Percentiles rank a stretch among this genome's conserved stretches.
Conservation (phyloP, 371 early-diverging fungal species). For the Mycotypha africana region DNA sequence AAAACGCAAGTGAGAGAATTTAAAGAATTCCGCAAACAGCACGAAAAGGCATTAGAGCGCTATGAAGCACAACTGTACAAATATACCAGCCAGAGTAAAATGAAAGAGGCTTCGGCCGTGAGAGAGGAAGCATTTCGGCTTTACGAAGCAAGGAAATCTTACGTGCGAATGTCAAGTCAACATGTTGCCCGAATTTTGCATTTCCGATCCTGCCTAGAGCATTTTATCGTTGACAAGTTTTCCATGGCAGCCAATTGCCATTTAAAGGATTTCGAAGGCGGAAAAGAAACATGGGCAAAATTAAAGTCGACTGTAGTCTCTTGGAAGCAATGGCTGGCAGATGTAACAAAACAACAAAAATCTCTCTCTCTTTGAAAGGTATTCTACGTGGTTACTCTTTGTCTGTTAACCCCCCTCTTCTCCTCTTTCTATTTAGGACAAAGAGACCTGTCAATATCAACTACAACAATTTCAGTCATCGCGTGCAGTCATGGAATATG, state of each 20-base stretch:
- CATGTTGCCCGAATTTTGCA: slow-evolving; percentile 40
- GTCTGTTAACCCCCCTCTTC: neutral
- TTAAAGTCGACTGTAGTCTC: slow-evolving; percentile 23
- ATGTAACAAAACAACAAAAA: slow-evolving; percentile 28
- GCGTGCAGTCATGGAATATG: slow-evolving; percentile 20
- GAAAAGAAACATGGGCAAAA: slow-evolving; percentile 29
- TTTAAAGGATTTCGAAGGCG: slow-evolving; percentile 32
- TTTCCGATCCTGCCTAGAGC: slow-evolving; percentile 37
- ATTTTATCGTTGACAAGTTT: slow-evolving; percentile 34
- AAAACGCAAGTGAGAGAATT: slow-evolving; percentile 60
- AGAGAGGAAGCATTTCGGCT: slow-evolving; percentile 68
- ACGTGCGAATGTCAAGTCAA: slow-evolving; percentile 47
- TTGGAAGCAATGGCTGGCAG: slow-evolving; percentile 40
- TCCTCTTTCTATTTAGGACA: slow-evolving; percentile 17
- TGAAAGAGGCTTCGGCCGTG: slow-evolving; percentile 62
- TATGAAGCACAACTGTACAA: slow-evolving; percentile 61
- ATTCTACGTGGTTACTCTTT: neutral
- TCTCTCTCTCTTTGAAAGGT: no score
- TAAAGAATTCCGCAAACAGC: slow-evolving; percentile 53
- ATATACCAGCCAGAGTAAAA: slow-evolving; percentile 53
- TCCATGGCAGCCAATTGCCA: slow-evolving; percentile 32
- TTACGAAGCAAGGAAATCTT: slow-evolving; percentile 61
- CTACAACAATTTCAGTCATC: slow-evolving; percentile 18
- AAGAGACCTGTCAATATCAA: slow-evolving; percentile 36
- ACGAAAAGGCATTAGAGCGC: slow-evolving; percentile 53